Conservation (phyloP, 192 early-diverging fungal species). For the Powellomyces hirtus region DNA sequence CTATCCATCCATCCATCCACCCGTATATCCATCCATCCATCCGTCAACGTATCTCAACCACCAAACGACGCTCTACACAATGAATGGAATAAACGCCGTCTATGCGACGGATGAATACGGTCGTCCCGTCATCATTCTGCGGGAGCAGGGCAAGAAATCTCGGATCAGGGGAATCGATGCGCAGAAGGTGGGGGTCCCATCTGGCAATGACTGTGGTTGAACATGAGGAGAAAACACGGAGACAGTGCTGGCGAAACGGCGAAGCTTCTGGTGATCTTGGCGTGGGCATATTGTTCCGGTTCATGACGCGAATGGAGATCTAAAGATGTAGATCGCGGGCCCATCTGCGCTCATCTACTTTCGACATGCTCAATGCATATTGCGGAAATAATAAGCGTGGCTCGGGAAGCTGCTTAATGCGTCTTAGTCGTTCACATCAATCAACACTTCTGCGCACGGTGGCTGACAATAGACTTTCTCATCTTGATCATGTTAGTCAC, state of each 20-base stretch:
- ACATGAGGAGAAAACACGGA: too few relatives aligned
- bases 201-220: too few relatives aligned
- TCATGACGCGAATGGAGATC: too few relatives aligned
- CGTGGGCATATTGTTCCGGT: too few relatives aligned
- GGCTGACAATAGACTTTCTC: slow-evolving; percentile 1
- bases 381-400: too few relatives aligned
- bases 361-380: too few relatives aligned
- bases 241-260: too few relatives aligned
- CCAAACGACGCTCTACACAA: background rate
- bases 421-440: background rate
- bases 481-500: slow-evolving; percentile 68
- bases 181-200: slow-evolving; percentile 87
- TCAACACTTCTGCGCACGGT: background rate
- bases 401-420: too few relatives aligned
- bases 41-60: background rate
- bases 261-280: too few relatives aligned
- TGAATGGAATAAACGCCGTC: slow-evolving; percentile 43
- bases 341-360: too few relatives aligned
- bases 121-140: slow-evolving; percentile 96
- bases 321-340: too few relatives aligned
- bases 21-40: background rate
- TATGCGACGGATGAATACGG: slow-evolving; percentile 97
- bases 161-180: slow-evolving; percentile 91
- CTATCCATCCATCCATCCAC: too few relatives aligned
- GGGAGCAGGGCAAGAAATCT: slow-evolving; percentile 92